phyloP scores from a whole-genome alignment of 768 basidiomycete genomes.

The Russula abietina region DNA sequence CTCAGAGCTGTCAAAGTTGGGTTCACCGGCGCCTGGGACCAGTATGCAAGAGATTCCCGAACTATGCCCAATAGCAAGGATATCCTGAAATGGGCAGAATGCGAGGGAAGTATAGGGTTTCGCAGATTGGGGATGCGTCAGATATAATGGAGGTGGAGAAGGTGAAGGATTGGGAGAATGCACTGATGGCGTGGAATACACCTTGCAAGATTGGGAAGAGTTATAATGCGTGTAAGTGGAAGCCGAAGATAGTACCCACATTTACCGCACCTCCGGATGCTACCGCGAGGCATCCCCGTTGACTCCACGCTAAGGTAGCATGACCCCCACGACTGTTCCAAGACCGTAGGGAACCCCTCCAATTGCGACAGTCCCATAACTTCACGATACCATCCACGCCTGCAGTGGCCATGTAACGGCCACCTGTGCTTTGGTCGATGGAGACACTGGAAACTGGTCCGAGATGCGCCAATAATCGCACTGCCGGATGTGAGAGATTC shows the following conservation, averaged over 20 bases:
- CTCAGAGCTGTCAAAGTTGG: constrained; percentile 90
- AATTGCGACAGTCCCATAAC: constrained; percentile 95
- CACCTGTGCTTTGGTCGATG: constrained; percentile 79
- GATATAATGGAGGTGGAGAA: constrained; percentile 72
- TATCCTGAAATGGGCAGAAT: constrained; percentile 89
- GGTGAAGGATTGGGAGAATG: constrained; percentile 44
- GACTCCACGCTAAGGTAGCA: constrained; percentile 78
- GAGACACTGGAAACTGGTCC: constrained; percentile 79
- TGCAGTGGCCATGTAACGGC: constrained; percentile 85
- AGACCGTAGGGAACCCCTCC: constrained; percentile 80
- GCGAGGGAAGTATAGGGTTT: constrained; percentile 67
- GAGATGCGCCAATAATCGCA: constrained; percentile 85
- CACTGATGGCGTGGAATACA: constrained; percentile 67
- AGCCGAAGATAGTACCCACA: constrained; percentile 38
- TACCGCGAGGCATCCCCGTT: constrained; percentile 75
- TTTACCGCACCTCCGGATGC: constrained; percentile 81
- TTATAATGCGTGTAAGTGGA: neutral
- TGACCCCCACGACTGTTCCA: constrained; percentile 67
- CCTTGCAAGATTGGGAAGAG: constrained; percentile 37
- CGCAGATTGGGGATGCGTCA: constrained; percentile 80
- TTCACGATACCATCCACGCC: constrained; percentile 88
- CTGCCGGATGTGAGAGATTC: constrained; percentile 84
- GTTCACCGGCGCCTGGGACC: constrained; percentile 88
- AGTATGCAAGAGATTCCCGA: constrained; percentile 78
- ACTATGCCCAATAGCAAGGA: constrained; percentile 72